Base-by-base conservation (phyloP, 2,329 filamentous ascomycete genomes). In the Trichoderma sp. region DNA sequence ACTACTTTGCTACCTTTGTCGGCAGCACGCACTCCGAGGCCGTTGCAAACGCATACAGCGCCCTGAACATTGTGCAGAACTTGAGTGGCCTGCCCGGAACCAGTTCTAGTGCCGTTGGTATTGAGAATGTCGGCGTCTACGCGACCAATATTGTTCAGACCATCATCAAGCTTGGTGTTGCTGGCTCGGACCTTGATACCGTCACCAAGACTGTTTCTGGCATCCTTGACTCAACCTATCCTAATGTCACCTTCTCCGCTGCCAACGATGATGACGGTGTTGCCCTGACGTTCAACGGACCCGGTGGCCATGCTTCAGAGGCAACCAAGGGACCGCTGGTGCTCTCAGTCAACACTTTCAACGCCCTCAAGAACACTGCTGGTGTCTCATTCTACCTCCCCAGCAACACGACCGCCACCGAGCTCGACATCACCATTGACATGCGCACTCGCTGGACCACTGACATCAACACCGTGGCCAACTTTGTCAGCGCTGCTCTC, bases 381-480 rank as follows among this genome's bases (percentile, higher is more conserved):
- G 64, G 34, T 9, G 53, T 72, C 32, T 64, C 63, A 1, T 74
- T 73, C 26, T 74, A 74, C 15, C 47, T 74, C 26, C 73, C 73
- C 12, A 71, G 71, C 28, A 74, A 74, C 69, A 73, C 68, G 3
- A 69, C 73, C 6, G 30, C 70, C 34, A 72, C 30, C 11, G 71
- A 74, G 68, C 73, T 74, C 39, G 73, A 74, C 36, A 70, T 74
- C n/a, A 74, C 73, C 7, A 70, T 74, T 26, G 73, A 74, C 57
- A 63, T 74, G 71, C 73, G 73, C 47, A 74, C 60, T 6, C 71
- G 73, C 12, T 74, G 32, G 5, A 73, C 73, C 6, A 21, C 34
- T 11, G 73, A 74, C 32, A 39, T 74, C n/a, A 70, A 72, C 15
- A 30, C 39, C 0, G 63, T 74, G 53, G 73, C 74, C 34, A 58